Evolutionary conservation across 495 filamentous ascomycete genomes (phyloP), one percentile per base, ranked within the genome.

Genomic region (Penicillium lividum): DNA sequence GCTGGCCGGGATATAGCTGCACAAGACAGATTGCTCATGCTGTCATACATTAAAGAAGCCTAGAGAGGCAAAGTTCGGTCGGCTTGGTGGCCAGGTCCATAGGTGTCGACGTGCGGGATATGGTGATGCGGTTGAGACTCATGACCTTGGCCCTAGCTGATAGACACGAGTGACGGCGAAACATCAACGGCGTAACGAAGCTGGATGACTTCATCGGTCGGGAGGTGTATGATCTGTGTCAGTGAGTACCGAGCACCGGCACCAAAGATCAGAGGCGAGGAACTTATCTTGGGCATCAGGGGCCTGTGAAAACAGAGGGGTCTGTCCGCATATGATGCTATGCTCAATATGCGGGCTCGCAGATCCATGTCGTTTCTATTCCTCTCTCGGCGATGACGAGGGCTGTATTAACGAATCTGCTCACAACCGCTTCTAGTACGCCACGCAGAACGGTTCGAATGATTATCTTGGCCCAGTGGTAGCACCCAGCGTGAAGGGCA

Each of bases 281-380:
- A 46, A 46, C 44, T 46, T 27, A 46, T 46, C 44, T 46, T 46
- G 10, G 44, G 44, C 44, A 46, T n/a, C n/a, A n/a, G 44, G 44
- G 16, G 16, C 44, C 44, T 46, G 10, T 46, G 10, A 27, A 16
- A 46, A 28, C 16, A 31, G 46, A 49, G 29, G n/a, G n/a, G n/a
- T n/a, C n/a, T n/a, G n/a, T n/a, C n/a, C n/a, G n/a, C n/a, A n/a
- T n/a, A n/a, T n/a, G n/a, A n/a, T n/a, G n/a, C n/a, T n/a, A n/a
- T n/a, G n/a, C n/a, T n/a, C n/a, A n/a, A n/a, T n/a, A n/a, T n/a
- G n/a, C n/a, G n/a, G n/a, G n/a, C n/a, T n/a, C n/a, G n/a, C n/a
- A n/a, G n/a, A n/a, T n/a, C n/a, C n/a, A n/a, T n/a, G n/a, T n/a
- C n/a, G n/a, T n/a, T n/a, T n/a, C n/a, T n/a, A n/a, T n/a, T n/a